Base-by-base conservation (phyloP, 2,329 filamentous ascomycete species). In the Myrmaecium sp. region DNA sequence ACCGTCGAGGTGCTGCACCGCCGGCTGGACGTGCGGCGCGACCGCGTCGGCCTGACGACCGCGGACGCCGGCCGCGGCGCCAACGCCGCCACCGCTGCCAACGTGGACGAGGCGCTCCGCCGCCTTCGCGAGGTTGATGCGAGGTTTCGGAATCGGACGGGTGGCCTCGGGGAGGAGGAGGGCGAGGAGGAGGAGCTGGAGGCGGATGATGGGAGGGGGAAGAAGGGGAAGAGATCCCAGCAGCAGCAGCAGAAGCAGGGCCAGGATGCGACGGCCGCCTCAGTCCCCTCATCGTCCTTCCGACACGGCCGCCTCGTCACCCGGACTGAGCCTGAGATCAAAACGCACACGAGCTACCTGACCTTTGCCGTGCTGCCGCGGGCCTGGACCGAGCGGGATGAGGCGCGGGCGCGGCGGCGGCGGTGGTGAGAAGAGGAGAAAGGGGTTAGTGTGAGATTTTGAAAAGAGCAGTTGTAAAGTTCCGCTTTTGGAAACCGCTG, bases 311-410 rank as follows among this genome's bases (percentile, higher is more conserved):
- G 70, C 15, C 44, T 95, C 21, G 65, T 82, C 16, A 81, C 91
- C 41, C 68, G 82, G 14, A 73, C 79, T 0, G 89, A 98, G 55
- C 59, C 73, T 0, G 89, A 98, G 43, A 58, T 95, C 33, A 94
- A 93, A 63, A 89, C 80, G 5, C 89, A 98, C 52, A 98, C 89
- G 0, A 89, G 79, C n/a, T 98, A 98, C 49, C 65, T 98, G 4
- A 78, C 91, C 4, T 98, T 98, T 56, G 89, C 89, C 0, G 60
- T 89, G 3, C 54, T 98, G 33, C 86, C 89, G n/a, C 64, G 72
- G 22, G 74, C 79, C 34, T 98, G 89, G 89, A 74, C 62, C 0
- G 74, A 70, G 18, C 78, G 77, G 33, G 81, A 93, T 37, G 89
- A 98, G 53, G 65, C 64, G 17, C 64, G 16, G 72, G 74, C 26